A percentile compares a stretch with the other conserved stretches of the same genome.
Conservation (phyloP, 2,329 filamentous ascomycete genomes). For the Botrytis paeoniae region DNA sequence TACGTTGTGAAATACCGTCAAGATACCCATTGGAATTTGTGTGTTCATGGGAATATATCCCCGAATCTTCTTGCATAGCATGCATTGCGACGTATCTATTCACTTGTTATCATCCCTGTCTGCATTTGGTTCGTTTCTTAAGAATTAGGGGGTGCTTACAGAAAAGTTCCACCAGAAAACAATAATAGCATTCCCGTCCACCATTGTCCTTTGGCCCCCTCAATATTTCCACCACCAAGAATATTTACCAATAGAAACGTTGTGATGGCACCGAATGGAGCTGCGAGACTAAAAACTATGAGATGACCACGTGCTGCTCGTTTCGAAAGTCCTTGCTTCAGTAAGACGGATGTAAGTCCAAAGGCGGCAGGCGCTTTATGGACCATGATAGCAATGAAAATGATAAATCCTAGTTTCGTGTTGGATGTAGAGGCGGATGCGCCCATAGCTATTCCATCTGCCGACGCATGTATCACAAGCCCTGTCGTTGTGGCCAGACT, state of each 20-base stretch:
- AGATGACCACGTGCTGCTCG: conserved; percentile 80
- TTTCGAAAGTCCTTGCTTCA: conserved; percentile 89
- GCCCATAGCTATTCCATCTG: conserved; percentile 93
- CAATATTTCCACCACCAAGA: conserved; percentile 59
- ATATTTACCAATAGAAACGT: conserved; percentile 80
- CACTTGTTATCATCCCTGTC: conserved; percentile 27
- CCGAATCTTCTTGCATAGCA: conserved; percentile 79
- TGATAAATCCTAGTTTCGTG: conserved; percentile 78
- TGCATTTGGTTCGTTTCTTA: neutral
- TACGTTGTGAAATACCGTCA: conserved; percentile 49
- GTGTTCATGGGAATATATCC: conserved; percentile 42
- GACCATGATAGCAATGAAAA: conserved; percentile 95
- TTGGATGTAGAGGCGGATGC: conserved; percentile 77
- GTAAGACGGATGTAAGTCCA: conserved; percentile 81
- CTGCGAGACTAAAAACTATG: conserved; percentile 86
- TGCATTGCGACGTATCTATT: conserved; percentile 95
- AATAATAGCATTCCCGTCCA: conserved; percentile 89
- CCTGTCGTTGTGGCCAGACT: conserved; percentile 84
- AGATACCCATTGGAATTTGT: conserved; percentile 52
- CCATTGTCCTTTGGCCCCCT: conserved; percentile 61
- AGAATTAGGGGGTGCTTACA: conserved; percentile 57
- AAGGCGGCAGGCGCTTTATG: conserved; percentile 97
- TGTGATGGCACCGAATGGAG: conserved; percentile 76
- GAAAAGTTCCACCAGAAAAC: conserved; percentile 94
- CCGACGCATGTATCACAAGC: conserved; percentile 91